Conservation (phyloP, 2,329 filamentous ascomycete genomes). For the Aspergillus texensis region DNA sequence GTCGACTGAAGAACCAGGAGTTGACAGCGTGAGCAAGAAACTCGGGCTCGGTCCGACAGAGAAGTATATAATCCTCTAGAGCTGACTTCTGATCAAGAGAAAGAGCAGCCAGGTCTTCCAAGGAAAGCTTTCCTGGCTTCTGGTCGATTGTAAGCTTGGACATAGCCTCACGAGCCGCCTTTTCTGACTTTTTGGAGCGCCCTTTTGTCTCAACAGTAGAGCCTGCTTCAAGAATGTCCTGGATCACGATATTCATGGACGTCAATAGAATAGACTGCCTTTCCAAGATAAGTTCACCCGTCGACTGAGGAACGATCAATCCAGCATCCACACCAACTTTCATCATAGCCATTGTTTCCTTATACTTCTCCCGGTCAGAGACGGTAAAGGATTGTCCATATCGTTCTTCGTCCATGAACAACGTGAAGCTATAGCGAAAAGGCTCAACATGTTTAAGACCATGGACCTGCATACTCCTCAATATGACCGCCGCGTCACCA, state of each 20-base stretch:
- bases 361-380: constrained; percentile 13
- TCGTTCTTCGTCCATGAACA: constrained; percentile 36
- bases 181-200: constrained; percentile 32
- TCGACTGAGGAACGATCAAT: constrained; percentile 22
- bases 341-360: constrained; percentile 24
- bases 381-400: constrained; percentile 45
- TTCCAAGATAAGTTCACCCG: constrained; percentile 38
- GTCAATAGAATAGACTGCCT: constrained; percentile 45
- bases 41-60: constrained; percentile 26
- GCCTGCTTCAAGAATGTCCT: constrained; percentile 44
- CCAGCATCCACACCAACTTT: constrained; percentile 18
- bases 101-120: constrained; percentile 34
- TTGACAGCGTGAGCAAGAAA: constrained; percentile 19
- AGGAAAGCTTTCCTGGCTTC: constrained; percentile 29
- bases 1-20: constrained; percentile 14
- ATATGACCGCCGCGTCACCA: constrained; percentile 42
- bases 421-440: constrained; percentile 38
- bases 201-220: constrained; percentile 32
- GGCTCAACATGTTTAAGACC: constrained; percentile 34
- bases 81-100: constrained; percentile 38
- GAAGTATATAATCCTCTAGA: constrained; percentile 38
- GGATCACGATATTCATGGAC: constrained; percentile 46
- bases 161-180: constrained; percentile 32
- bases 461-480: constrained; percentile 33
- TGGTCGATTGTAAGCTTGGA: constrained; percentile 36